A percentile compares a stretch with the other conserved stretches of the same genome.
These are phyloP conservation scores for Xylaria sp. DNA, from an alignment of 2,329 filamentous ascomycete genomes.

Conservation along the genomic window DNA sequence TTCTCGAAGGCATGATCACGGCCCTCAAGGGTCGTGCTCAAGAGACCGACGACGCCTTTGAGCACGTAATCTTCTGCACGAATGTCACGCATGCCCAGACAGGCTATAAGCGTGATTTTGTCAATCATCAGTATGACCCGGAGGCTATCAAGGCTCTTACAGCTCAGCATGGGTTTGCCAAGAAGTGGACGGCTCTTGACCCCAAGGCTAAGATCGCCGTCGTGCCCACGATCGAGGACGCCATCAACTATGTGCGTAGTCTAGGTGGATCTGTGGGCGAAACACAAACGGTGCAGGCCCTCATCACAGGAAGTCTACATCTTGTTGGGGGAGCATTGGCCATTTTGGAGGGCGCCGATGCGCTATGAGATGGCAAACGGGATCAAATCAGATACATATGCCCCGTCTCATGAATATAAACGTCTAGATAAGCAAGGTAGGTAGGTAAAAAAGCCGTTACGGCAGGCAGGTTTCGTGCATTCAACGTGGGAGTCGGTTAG, in stretches of 20 bases:
- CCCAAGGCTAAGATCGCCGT: conserved; percentile 59
- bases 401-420: background rate
- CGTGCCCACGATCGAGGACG: conserved; percentile 66
- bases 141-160: conserved; percentile 63
- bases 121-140: conserved; percentile 66
- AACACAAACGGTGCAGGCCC: conserved; percentile 57
- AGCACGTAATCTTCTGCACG: conserved; percentile 83
- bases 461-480: conserved; percentile 24
- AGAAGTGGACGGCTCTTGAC: conserved; percentile 62
- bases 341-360: conserved; percentile 61
- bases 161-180: conserved; percentile 64
- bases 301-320: conserved; percentile 73
- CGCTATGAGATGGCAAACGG: conserved; percentile 48
- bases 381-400: background rate
- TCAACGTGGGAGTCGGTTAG: conserved; percentile 28
- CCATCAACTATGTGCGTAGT: conserved; percentile 60
- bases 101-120: conserved; percentile 67
- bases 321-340: conserved; percentile 67
- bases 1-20: conserved; percentile 61
- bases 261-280: conserved; percentile 50
- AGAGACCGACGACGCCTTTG: conserved; percentile 61
- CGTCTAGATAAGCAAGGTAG: background rate
- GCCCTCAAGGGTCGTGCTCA: conserved; percentile 50
- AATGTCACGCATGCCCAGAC: conserved; percentile 70
- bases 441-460: background rate